These are phyloP conservation scores for Colletotrichum cereale DNA, from an alignment of 2,329 filamentous ascomycete species.

Conservation along the genomic window DNA sequence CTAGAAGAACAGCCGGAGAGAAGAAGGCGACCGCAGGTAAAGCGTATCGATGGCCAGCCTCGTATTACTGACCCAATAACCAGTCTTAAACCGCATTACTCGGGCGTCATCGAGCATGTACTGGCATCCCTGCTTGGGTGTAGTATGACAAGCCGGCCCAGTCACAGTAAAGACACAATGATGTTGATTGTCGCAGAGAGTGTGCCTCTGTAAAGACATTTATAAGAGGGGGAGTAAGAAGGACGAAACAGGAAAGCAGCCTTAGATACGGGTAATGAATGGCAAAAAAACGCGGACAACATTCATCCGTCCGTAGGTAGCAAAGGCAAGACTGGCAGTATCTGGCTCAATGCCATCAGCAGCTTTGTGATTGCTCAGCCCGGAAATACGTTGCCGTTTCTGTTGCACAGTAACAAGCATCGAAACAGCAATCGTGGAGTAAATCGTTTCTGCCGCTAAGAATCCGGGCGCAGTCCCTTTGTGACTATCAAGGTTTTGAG, in stretches of 20 bases:
- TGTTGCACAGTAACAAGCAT: not conserved
- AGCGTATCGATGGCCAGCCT: slow-evolving; percentile 66
- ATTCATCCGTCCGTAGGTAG: not conserved
- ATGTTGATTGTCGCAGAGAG: not conserved
- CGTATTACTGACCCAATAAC: slow-evolving; percentile 56
- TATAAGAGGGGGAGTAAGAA: not conserved
- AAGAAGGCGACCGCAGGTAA: slow-evolving; percentile 66
- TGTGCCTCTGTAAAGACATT: not conserved
- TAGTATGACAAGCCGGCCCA: slow-evolving; percentile 56
- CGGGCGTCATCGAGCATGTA: slow-evolving; percentile 49
- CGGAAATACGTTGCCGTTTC: not conserved
- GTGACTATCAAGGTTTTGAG: slow-evolving; percentile 14
- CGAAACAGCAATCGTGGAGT: not conserved
- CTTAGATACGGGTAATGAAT: not conserved
- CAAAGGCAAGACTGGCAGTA: not conserved
- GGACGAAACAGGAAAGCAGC: not conserved
- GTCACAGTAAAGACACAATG: slow-evolving; percentile 47
- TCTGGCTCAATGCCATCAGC: not conserved
- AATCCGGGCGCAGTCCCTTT: not conserved
- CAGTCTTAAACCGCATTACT: slow-evolving; percentile 60
- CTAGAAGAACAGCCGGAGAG: slow-evolving; percentile 61
- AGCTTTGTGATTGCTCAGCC: not conserved
- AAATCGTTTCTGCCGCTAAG: not conserved
- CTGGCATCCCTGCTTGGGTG: slow-evolving; percentile 53
- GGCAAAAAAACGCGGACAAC: not conserved